Percentiles rank a stretch among this genome's conserved stretches.
phyloP scores from a whole-genome alignment of 305 asterid genomes.

The Ajuga reptans region DNA sequence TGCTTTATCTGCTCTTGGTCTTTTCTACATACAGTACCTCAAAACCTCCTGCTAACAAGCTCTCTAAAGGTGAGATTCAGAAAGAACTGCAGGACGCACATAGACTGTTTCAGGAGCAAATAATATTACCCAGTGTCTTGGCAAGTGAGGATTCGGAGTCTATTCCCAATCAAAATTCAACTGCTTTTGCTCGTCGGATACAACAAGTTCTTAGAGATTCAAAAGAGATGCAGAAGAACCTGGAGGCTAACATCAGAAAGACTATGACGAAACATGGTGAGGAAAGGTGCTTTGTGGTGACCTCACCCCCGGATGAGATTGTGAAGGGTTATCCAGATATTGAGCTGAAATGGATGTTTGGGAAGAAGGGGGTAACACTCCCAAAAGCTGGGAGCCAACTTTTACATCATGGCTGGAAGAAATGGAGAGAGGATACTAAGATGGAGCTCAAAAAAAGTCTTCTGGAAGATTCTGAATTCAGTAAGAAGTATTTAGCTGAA shows the following conservation, averaged over 20 bases:
- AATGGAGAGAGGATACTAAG: conserved; percentile 82
- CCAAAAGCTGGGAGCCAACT: conserved; percentile 65
- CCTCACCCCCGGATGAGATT: conserved; percentile 67
- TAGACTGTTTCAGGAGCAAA: conserved; percentile 63
- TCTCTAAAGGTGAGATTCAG: conserved; percentile 68
- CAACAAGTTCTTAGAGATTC: conserved; percentile 60
- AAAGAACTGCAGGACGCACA: conserved; percentile 71
- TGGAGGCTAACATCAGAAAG: conserved; percentile 59
- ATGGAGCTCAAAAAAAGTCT: conserved; percentile 52
- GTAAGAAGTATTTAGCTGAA: conserved; percentile 77
- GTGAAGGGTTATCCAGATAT: conserved; percentile 81
- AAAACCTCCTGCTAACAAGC: conserved; percentile 50
- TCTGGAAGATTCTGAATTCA: conserved; percentile 63
- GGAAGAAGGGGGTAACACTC: conserved; percentile 58
- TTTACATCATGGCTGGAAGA: conserved; percentile 80
- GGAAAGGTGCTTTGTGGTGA: conserved; percentile 59
- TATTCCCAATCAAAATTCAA: conserved; percentile 37
- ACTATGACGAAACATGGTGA: conserved; percentile 63
- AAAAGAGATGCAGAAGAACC: conserved; percentile 62
- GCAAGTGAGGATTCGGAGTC: conserved; percentile 44
- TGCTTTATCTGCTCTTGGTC: conserved; percentile 31
- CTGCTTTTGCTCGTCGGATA: conserved; percentile 57
- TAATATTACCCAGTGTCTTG: conserved; percentile 49
- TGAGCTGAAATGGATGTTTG: conserved; percentile 92
- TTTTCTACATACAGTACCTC: conserved; percentile 44